Conservation (phyloP, 1,284 basidiomycete species). For the Coniferiporia weirii region DNA sequence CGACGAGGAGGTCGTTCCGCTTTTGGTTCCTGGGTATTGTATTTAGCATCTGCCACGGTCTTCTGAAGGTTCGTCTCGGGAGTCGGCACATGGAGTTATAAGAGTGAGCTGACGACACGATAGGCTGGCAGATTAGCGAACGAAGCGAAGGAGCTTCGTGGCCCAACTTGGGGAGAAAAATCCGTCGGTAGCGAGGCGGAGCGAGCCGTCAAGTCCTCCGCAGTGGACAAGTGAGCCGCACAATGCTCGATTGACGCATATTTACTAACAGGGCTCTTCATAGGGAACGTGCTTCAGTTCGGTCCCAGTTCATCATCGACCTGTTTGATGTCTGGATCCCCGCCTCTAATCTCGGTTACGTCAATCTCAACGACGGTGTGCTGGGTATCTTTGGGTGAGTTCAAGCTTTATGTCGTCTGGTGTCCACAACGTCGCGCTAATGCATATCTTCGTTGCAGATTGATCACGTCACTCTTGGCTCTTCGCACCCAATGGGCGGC, state of each 20-base stretch:
- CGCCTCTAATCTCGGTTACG: constrained; percentile 75
- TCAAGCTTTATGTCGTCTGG: constrained; percentile 19
- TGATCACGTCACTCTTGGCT: constrained; percentile 56
- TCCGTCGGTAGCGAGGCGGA: constrained; percentile 65
- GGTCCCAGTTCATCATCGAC: constrained; percentile 79
- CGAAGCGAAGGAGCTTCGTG: constrained; percentile 50
- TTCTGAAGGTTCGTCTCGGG: constrained; percentile 52
- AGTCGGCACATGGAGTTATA: not conserved
- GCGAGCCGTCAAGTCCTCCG: constrained; percentile 54
- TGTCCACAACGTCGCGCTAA: not conserved
- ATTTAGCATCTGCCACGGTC: constrained; percentile 65
- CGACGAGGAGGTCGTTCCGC: constrained; percentile 73
- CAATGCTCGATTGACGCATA: not conserved
- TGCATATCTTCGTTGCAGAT: constrained; percentile 30
- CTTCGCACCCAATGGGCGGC: constrained; percentile 50
- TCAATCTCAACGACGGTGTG: constrained; percentile 81
- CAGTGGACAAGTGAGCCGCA: constrained; percentile 49
- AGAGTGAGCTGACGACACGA: not conserved
- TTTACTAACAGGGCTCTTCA: constrained; percentile 9
- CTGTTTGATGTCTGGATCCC: constrained; percentile 86
- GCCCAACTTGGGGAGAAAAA: constrained; percentile 48
- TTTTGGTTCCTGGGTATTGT: constrained; percentile 91
- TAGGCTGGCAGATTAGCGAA: constrained; percentile 56
- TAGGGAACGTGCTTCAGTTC: constrained; percentile 61
- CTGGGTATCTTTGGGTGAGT: constrained; percentile 81